phyloP scores from a whole-genome alignment of 257 asterid genomes.

The Gentiana macrophylla region DNA sequence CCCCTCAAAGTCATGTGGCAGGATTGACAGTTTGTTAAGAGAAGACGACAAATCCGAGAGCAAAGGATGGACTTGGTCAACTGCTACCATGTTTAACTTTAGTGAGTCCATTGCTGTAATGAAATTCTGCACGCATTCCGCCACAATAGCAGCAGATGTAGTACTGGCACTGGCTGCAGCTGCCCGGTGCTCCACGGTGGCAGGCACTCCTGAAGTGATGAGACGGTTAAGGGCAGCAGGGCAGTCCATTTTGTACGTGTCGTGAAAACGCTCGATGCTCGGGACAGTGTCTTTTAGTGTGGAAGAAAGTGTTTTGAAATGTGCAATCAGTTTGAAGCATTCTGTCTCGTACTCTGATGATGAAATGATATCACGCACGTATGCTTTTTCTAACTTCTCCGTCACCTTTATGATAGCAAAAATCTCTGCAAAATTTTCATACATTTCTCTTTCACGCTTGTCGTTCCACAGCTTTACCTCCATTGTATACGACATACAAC shows the following conservation, averaged over 20 bases:
- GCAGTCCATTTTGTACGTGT: slow-evolving; percentile 80
- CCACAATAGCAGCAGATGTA: slow-evolving; percentile 75
- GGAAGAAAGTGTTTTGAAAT: slow-evolving; percentile 72
- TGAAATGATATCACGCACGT: slow-evolving; percentile 64
- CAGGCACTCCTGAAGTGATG: slow-evolving; percentile 78
- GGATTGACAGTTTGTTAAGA: slow-evolving; percentile 61
- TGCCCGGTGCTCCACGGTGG: slow-evolving; percentile 82
- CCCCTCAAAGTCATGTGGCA: slow-evolving; percentile 92
- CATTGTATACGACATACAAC: slow-evolving; percentile 23
- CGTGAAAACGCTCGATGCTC: slow-evolving; percentile 72
- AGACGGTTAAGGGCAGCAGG: slow-evolving; percentile 75
- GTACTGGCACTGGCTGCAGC: slow-evolving; percentile 42
- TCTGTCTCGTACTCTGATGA: slow-evolving; percentile 60
- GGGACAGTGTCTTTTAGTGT: slow-evolving; percentile 71
- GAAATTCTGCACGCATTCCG: slow-evolving; percentile 86
- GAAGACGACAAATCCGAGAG: slow-evolving; percentile 69
- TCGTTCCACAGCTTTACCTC: slow-evolving; percentile 98
- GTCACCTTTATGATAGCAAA: slow-evolving; percentile 87
- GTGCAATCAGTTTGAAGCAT: slow-evolving; percentile 77
- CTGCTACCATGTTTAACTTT: slow-evolving; percentile 85
- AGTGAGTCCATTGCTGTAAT: slow-evolving; percentile 91
- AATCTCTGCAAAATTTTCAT: slow-evolving; percentile 79
- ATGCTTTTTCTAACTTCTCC: slow-evolving; percentile 88
- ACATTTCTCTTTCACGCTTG: slow-evolving; percentile 96
- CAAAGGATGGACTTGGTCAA: slow-evolving; percentile 91